Evolutionary conservation across 768 basidiomycete species (phyloP).

Genomic region (Solioccasus polychromus): DNA sequence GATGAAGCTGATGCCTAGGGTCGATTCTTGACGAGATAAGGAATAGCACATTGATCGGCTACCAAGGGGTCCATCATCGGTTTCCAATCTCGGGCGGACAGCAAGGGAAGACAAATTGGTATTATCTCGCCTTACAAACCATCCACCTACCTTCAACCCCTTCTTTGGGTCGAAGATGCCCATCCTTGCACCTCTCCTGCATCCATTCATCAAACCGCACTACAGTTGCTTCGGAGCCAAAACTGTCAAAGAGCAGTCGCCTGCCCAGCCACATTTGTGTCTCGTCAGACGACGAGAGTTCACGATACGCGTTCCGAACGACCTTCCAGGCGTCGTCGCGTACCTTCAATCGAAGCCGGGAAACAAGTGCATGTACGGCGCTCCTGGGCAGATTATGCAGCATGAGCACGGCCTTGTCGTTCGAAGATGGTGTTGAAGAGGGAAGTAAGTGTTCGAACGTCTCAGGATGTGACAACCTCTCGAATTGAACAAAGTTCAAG

Average conservation of each 20-base stretch:
- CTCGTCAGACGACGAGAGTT: constrained; percentile 41
- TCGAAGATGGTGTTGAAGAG: constrained; percentile 4
- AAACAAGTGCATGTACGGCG: constrained; percentile 45
- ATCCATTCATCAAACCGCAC: constrained; percentile 55
- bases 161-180: constrained; percentile 56
- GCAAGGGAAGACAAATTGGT: not conserved
- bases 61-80: not conserved
- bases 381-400: constrained; percentile 30
- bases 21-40: too few relatives aligned
- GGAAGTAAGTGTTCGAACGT: constrained; percentile 26
- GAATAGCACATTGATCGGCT: not conserved
- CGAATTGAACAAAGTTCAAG: constrained; percentile 53
- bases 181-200: constrained; percentile 36
- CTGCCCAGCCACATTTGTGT: constrained; percentile 47
- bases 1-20: too few relatives aligned
- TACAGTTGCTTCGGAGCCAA: constrained; percentile 26
- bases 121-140: constrained; percentile 48
- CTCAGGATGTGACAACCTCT: constrained; percentile 38
- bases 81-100: not conserved
- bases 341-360: constrained; percentile 47
- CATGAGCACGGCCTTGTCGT: not conserved
- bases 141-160: constrained; percentile 59
- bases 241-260: constrained; percentile 44
- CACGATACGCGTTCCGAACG: constrained; percentile 62
- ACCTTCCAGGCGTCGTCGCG: constrained; percentile 57